Base-by-base conservation (phyloP, 1,284 basidiomycete species). In the Tylopilus sp. region DNA sequence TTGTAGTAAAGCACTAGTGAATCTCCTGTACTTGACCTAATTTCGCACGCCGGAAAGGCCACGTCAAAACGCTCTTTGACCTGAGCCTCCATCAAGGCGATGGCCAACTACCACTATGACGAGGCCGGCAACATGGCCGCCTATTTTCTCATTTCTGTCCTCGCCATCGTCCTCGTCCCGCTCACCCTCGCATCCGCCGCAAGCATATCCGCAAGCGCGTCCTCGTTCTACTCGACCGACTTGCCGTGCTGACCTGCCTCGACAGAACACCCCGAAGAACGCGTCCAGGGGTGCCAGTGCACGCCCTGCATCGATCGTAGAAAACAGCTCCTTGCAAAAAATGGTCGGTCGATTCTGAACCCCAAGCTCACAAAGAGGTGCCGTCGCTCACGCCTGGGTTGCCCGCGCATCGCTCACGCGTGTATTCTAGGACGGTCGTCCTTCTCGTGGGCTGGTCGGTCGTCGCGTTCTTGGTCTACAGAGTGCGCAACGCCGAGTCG, bases 41-140 rank as follows among this genome's bases (percentile, higher is more conserved):
- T 6, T 39, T 39, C 37, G 37, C 37, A 39, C 37, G 37, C 36
- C 36, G 4, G 24, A 20, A 8, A 9, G 19, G 37, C 37, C 37
- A 39, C 37, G 22, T 39, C 37, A 14, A 31, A 31, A 31, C 32
- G 6, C 32, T 33, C 9, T 22, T 15, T 39, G 6, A 22, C 37
- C 24, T 15, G 5, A 14, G 24, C 37, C n/a, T 10, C 19, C n/a
- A 20, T 6, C 13, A 24, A n/a, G n/a, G n/a, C 36, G 19, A 90
- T 90, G 88, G 86, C 86, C 60, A 81, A 85, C 64, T 91, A 91
- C 74, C 78, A 84, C 72, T 95, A 95, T 73, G 93, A 95, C 74
- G 92, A 94, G 74, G 83, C 83, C 48, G 92, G 93, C 60, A 86
- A 85, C 61, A 88, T 95, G 83, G 92, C 92, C 63, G 82, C 87